A percentile compares a stretch with the other conserved stretches of the same genome.
phyloP scores from a whole-genome alignment of 352 stramenopile genomes.

The Pythium aristosporum region DNA sequence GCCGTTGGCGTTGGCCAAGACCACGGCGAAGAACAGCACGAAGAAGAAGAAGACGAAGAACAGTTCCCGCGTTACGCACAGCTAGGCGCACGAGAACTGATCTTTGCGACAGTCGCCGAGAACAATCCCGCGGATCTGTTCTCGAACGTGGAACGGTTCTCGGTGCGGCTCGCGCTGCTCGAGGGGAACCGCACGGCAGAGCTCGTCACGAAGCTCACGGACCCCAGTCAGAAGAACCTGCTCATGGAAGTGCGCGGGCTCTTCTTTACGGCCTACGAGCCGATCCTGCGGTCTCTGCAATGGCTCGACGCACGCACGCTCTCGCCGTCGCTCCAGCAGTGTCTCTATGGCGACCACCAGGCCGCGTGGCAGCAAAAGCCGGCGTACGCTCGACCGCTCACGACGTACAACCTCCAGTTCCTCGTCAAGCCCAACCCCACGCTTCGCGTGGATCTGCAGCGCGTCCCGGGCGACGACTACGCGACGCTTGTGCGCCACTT shows the following conservation, averaged over 20 bases:
- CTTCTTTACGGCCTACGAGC: conserved; percentile 51
- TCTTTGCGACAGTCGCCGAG: conserved; percentile 26
- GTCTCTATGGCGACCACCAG: conserved; percentile 31
- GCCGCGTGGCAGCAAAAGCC: conserved; percentile 6
- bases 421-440: not conserved
- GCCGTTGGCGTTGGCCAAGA: conserved; percentile 9
- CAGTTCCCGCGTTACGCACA: conserved; percentile 31
- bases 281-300: conserved; percentile 48
- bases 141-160: conserved; percentile 33
- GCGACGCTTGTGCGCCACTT: conserved; percentile 4
- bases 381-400: conserved; percentile 11
- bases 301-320: conserved; percentile 16
- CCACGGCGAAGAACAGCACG: not conserved
- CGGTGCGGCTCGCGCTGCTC: conserved; percentile 10
- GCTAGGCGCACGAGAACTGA: conserved; percentile 27
- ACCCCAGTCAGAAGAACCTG: conserved; percentile 18
- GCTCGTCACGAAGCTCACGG: conserved; percentile 6
- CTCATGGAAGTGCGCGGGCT: conserved; percentile 54
- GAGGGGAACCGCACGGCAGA: conserved; percentile 9
- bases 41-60: conserved; percentile 22
- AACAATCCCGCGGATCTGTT: conserved; percentile 22
- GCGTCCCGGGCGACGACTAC: conserved; percentile 2
- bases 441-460: conserved; percentile 3
- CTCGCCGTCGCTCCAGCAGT: conserved; percentile 37
- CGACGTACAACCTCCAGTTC: conserved; percentile 12